phyloP scores from a whole-genome alignment of 2,329 filamentous ascomycete genomes.

The Rhynchosporium agropyri region DNA sequence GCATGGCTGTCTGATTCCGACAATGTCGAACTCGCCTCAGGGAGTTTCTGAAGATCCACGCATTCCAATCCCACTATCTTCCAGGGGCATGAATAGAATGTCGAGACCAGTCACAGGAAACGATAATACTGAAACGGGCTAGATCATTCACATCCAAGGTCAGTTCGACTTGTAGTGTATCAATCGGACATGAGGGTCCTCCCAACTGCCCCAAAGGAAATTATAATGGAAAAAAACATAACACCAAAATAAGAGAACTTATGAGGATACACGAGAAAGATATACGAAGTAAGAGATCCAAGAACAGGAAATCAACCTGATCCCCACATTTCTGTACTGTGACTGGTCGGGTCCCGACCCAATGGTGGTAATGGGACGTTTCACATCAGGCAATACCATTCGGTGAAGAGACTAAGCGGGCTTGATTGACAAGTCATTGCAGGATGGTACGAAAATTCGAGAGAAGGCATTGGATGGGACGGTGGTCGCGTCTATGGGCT shows the following conservation, averaged over 20 bases:
- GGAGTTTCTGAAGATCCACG: background rate
- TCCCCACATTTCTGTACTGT: slow-evolving; percentile 11
- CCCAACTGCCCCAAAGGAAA: background rate
- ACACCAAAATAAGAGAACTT: background rate
- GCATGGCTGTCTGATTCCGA: slow-evolving; percentile 22
- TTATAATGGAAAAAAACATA: background rate
- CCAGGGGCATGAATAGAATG: background rate
- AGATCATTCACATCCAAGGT: too few species aligned
- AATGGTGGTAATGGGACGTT: slow-evolving; percentile 3
- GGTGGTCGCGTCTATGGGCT: slow-evolving; percentile 13
- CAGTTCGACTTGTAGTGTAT: too few species aligned
- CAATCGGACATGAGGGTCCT: too few species aligned
- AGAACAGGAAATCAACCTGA: background rate
- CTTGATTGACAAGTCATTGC: background rate
- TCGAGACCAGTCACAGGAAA: too few species aligned
- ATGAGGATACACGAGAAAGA: slow-evolving; percentile 1
- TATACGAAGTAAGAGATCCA: slow-evolving; percentile 7
- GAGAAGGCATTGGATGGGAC: slow-evolving; percentile 13
- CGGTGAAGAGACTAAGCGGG: background rate
- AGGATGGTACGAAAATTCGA: background rate
- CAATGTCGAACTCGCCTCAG: slow-evolving; percentile 9
- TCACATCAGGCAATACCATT: slow-evolving; percentile 12
- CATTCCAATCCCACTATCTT: background rate
- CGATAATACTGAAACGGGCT: too few species aligned
- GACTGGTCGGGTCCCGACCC: slow-evolving; percentile 12